Conservation (phyloP, 495 filamentous ascomycete genomes). For the Aspergillus affinis region DNA sequence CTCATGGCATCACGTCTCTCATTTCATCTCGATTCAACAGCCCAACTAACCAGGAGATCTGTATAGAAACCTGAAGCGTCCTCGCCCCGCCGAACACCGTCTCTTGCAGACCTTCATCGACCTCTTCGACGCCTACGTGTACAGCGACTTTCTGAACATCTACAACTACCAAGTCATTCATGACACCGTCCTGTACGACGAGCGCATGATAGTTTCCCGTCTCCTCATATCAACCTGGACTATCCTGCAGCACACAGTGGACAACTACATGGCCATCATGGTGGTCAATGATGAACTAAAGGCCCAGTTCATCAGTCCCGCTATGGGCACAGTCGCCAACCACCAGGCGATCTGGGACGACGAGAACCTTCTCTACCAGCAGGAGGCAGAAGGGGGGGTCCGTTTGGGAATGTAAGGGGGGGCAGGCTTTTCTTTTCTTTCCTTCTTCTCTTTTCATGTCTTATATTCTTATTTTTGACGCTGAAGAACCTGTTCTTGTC, state of each 20-base stretch:
- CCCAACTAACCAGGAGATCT: neutral
- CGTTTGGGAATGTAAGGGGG: neutral
- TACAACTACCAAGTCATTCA: slow-evolving; percentile 19
- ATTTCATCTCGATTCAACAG: no score
- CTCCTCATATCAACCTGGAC: slow-evolving; percentile 23
- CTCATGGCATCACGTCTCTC: no score
- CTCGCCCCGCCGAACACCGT: slow-evolving; percentile 21
- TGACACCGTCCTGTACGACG: slow-evolving; percentile 14
- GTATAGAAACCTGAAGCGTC: slow-evolving; percentile 27
- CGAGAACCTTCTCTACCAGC: slow-evolving; percentile 1
- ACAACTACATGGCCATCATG: slow-evolving; percentile 20
- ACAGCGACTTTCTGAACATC: slow-evolving; percentile 23
- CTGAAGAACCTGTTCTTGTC: neutral
- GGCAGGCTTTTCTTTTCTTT: neutral
- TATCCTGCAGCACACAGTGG: slow-evolving; percentile 18
- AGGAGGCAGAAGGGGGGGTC: neutral
- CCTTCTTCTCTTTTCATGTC: neutral
- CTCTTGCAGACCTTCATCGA: slow-evolving; percentile 26
- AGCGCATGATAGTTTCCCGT: slow-evolving; percentile 14
- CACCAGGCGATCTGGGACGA: slow-evolving; percentile 17
- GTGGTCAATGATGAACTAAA: slow-evolving; percentile 13
- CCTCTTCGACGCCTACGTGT: slow-evolving; percentile 32
- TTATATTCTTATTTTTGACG: neutral
- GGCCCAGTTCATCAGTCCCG: slow-evolving; percentile 18
- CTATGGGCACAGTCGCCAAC: slow-evolving; percentile 12